Evolutionary conservation across 1,284 basidiomycete species (phyloP).

Genomic region (Microbotryomycetes sp.): DNA sequence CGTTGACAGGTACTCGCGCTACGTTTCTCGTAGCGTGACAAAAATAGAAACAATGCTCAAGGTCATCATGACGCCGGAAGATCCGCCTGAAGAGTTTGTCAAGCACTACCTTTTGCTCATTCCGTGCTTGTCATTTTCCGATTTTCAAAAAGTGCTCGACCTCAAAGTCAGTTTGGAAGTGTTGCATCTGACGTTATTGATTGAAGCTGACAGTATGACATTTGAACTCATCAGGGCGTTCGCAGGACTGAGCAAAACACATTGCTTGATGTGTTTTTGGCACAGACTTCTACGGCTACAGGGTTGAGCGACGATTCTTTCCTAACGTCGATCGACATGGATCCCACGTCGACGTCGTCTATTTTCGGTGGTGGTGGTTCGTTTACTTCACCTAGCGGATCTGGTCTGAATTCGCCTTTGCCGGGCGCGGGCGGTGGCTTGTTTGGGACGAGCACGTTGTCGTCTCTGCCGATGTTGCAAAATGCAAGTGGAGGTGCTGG

Average conservation of each 20-base stretch:
- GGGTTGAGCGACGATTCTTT: slow-evolving; percentile 83
- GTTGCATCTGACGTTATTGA: not conserved
- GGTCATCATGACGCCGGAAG: slow-evolving; percentile 86
- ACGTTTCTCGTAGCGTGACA: slow-evolving; percentile 68
- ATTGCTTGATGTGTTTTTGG: slow-evolving; percentile 82
- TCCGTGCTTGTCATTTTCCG: slow-evolving; percentile 83
- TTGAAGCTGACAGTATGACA: not conserved
- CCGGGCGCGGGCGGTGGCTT: slow-evolving; percentile 1
- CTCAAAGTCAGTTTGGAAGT: slow-evolving; percentile 52
- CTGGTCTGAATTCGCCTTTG: slow-evolving; percentile 23
- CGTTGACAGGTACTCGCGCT: slow-evolving; percentile 62
- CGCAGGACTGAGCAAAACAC: slow-evolving; percentile 76
- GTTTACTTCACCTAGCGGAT: slow-evolving; percentile 24
- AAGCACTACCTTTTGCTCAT: slow-evolving; percentile 87
- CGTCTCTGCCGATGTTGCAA: slow-evolving; percentile 11
- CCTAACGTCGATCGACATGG: slow-evolving; percentile 88
- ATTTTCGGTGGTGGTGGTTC: slow-evolving; percentile 15
- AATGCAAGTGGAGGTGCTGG: slow-evolving; percentile 19
- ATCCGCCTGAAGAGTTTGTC: slow-evolving; percentile 86
- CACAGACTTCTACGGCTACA: slow-evolving; percentile 76
- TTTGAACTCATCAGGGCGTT: slow-evolving; percentile 50
- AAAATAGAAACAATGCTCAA: slow-evolving; percentile 84
- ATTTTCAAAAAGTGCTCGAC: slow-evolving; percentile 97
- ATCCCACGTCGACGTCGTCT: slow-evolving; percentile 47
- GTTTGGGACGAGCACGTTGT: not conserved